Evolutionary conservation across 2,329 filamentous ascomycete genomes (phyloP), one percentile per base, ranked within the genome.

Genomic region (Aaosphaeria arxii): DNA sequence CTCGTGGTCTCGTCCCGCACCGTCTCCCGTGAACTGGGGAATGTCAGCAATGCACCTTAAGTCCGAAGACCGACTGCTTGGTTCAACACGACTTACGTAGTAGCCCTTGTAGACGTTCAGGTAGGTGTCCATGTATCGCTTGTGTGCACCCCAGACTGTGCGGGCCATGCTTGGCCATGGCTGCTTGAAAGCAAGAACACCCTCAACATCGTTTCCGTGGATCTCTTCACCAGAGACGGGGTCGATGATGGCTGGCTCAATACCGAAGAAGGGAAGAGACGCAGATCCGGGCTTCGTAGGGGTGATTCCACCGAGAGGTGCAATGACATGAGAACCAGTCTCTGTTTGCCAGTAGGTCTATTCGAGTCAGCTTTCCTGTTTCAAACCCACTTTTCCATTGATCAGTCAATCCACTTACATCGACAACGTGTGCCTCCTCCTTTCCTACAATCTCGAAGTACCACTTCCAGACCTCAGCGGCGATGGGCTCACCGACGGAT

Each of bases 331-430:
- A 54, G 89, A 97, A 48, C 94, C 94, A 2, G 94, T 99, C 78
- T 99, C 94, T 45, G 94, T 99, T 83, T 99, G 94, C 94, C 94
- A 99, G 82, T 99, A 99, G 46, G 94, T 99, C 90, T 96, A 28
- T 24, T 36, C 33, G 4, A 44, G 42, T 70, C 45, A 70, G 59
- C 41, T 42, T 40, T 30, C 7, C 40, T 36, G 29, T 30, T 17
- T 30, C 7, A 39, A 9, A 7, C 9, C 17, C 40, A 28, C n/a
- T 32, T 32, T 11, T 24, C 4, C 46, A 36, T 40, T 36, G 13
- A 13, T 36, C 33, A 9, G 33, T 36, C 33, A 36, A 36, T 36
- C 13, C 47, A 83, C 90, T 82, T 78, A 95, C 91, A 71, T 99
- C 94, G 47, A 96, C 86, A 71, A 99, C 80, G 67, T 99, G 94